These are phyloP conservation scores for Bacterosira constricta DNA, from an alignment of 108 stramenopile species.

Conservation along the genomic window DNA sequence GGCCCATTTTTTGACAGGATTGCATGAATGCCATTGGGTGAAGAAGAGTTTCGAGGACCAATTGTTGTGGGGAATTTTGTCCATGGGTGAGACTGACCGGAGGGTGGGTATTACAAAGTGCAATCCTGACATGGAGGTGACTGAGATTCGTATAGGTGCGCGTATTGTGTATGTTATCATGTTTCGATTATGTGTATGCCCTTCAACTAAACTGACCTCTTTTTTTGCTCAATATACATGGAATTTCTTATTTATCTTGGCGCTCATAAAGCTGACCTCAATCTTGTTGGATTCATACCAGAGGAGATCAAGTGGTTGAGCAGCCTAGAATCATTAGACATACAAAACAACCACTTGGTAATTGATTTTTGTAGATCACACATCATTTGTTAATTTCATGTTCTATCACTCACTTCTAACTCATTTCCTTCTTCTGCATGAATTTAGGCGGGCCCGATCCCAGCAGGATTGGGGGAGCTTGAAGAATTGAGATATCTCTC, in stretches of 20 bases:
- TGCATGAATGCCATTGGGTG: constrained; percentile 55
- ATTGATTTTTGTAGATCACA: background rate
- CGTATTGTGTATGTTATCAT: background rate
- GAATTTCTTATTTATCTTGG: background rate
- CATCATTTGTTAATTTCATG: background rate
- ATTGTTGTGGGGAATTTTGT: constrained; percentile 43
- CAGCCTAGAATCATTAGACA: constrained; percentile 36
- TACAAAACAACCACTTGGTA: constrained; percentile 49
- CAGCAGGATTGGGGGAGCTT: constrained; percentile 27
- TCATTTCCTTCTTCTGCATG: background rate
- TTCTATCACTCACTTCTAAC: background rate
- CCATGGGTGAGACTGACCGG: constrained; percentile 16
- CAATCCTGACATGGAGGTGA: constrained; percentile 48
- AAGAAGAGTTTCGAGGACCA: constrained; percentile 40
- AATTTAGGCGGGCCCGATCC: constrained; percentile 33
- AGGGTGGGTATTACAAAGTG: constrained; percentile 39
- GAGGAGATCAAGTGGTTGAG: constrained; percentile 47
- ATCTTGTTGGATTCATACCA: constrained; percentile 44
- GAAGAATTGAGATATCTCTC: constrained; percentile 39
- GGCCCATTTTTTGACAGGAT: constrained; percentile 46
- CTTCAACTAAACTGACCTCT: background rate
- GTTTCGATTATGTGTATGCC: background rate
- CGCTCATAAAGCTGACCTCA: constrained; percentile 22
- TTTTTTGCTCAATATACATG: too few relatives aligned
- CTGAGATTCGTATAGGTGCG: constrained; percentile 38